Base-by-base conservation (phyloP, 2,329 filamentous ascomycete genomes). In the Dactylellina parvicollis region DNA sequence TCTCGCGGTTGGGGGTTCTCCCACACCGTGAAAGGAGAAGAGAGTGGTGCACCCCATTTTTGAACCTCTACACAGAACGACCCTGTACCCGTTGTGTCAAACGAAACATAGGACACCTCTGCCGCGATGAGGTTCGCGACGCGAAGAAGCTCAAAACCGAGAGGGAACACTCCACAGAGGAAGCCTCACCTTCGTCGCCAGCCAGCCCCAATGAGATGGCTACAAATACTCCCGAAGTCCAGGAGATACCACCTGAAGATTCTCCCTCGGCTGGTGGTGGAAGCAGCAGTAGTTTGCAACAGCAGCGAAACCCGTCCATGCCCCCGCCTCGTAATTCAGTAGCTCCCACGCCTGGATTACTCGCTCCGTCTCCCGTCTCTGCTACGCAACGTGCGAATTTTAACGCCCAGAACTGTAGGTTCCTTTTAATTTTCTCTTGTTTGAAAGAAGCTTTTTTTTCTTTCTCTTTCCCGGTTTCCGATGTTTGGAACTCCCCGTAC, bases 61-160 rank as follows among this genome's bases (percentile, higher is more conserved):
- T 70, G 54, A 57, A 70, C 70, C 74, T 75, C 64, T 76, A 75
- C 76, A 69, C 64, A 78, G 92, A 96, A 84, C 90, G 95, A 80
- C 95, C 95, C 79, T 99, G 95, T 86, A 94, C 92, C 79, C 88
- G 95, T 83, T 99, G 95, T 85, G 92, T 98, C 83, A 99, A 98
- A 84, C 90, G 95, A 80, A 96, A 96, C 83, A 99, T 99, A 81
- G 95, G 94, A 79, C 95, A 99, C 82, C 86, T 99, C 77, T 99
- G 95, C 82, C 95, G 97, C 83, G 95, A 99, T 82, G 95, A 98
- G 82, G 94, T 93, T 77, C 89, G 94, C 81, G 94, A 99, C 79
- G 85, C 88, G 72, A 96, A 95, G 82, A 94, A 93, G 82, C 83
- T 86, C 78, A 96, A 94, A 83, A 86, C 84, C 80, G 84, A 87